phyloP scores from a whole-genome alignment of 2,329 filamentous ascomycete genomes.

The Scorias spongiosa region DNA sequence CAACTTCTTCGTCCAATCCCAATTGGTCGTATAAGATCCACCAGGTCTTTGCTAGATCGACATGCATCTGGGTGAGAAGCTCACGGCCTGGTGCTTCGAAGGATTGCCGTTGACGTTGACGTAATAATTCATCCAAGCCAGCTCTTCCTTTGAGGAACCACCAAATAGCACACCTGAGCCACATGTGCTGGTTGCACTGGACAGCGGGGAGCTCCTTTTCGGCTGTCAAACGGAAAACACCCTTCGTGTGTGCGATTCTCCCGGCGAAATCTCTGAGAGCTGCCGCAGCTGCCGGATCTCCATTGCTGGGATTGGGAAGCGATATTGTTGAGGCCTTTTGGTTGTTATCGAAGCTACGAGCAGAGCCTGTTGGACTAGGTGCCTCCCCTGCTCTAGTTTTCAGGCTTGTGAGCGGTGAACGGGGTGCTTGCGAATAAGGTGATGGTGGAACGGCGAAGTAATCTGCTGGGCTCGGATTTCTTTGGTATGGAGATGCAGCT shows the following conservation, averaged over 20 bases:
- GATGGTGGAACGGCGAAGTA: conserved; percentile 7
- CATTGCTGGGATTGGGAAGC: conserved; percentile 5
- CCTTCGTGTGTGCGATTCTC: conserved; percentile 58
- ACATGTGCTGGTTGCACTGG: conserved; percentile 39
- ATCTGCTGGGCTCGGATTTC: conserved; percentile 8
- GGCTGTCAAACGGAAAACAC: conserved; percentile 62
- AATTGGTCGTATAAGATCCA: conserved; percentile 50
- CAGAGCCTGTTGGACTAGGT: conserved; percentile 10
- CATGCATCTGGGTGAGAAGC: conserved; percentile 56
- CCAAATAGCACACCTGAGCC: conserved; percentile 63
- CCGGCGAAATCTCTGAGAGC: conserved; percentile 54
- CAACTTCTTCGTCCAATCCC: conserved; percentile 6
- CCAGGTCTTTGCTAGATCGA: conserved; percentile 71
- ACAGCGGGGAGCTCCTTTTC: conserved; percentile 55
- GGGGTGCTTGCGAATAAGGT: conserved; percentile 2
- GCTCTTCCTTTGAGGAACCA: conserved; percentile 78
- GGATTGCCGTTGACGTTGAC: conserved; percentile 31
- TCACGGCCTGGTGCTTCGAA: conserved; percentile 33
- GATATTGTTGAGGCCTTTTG: conserved; percentile 6
- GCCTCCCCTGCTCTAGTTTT: conserved; percentile 1
- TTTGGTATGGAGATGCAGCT: conserved; percentile 5
- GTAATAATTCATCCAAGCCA: conserved; percentile 55
- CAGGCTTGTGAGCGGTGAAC: conserved; percentile 6
- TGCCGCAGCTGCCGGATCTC: conserved; percentile 38
- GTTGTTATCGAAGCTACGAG: background rate